These are phyloP conservation scores for Aspergillus hancockii DNA, from an alignment of 495 filamentous ascomycete genomes.

Conservation along the genomic window DNA sequence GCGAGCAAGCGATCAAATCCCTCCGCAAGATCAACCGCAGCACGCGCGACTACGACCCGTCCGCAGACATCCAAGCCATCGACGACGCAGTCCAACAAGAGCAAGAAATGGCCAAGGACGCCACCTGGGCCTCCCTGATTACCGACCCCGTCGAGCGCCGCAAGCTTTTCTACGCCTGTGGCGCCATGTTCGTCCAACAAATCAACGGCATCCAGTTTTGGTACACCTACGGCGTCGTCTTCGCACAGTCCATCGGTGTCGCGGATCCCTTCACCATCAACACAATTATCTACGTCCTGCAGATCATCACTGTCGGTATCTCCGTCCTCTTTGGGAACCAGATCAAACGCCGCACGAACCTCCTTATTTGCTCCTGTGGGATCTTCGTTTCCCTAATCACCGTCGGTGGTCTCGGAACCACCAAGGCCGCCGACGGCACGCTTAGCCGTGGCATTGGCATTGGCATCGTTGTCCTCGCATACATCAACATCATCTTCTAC, in stretches of 20 bases:
- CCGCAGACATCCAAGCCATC: slow-evolving; percentile 26
- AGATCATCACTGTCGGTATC: slow-evolving; percentile 32
- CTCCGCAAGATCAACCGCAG: slow-evolving; percentile 36
- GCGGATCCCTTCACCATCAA: slow-evolving; percentile 37
- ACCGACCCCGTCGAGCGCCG: slow-evolving; percentile 35
- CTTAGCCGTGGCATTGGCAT: too few species aligned
- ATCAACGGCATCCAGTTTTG: slow-evolving; percentile 43
- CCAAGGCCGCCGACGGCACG: too few species aligned
- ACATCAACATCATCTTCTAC: slow-evolving; percentile 36
- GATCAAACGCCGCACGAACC: slow-evolving; percentile 30
- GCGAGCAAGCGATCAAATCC: slow-evolving; percentile 25
- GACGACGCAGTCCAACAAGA: slow-evolving; percentile 22
- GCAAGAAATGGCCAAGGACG: slow-evolving; percentile 19
- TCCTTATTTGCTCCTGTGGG: too few species aligned
- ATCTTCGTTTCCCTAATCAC: too few species aligned
- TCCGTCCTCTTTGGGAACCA: slow-evolving; percentile 35
- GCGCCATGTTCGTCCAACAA: slow-evolving; percentile 40
- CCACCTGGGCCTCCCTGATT: slow-evolving; percentile 32
- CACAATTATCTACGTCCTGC: slow-evolving; percentile 35
- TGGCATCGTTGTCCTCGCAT: slow-evolving; percentile 34
- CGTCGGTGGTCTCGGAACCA: too few species aligned
- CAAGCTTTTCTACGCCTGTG: slow-evolving; percentile 36
- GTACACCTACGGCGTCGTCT: slow-evolving; percentile 41
- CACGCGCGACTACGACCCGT: slow-evolving; percentile 26
- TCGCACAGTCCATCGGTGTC: slow-evolving; percentile 37